Percentiles rank a stretch among this genome's conserved stretches.
phyloP scores from a whole-genome alignment of 306 rosid genomes.

The Coriaria nepalensis region DNA sequence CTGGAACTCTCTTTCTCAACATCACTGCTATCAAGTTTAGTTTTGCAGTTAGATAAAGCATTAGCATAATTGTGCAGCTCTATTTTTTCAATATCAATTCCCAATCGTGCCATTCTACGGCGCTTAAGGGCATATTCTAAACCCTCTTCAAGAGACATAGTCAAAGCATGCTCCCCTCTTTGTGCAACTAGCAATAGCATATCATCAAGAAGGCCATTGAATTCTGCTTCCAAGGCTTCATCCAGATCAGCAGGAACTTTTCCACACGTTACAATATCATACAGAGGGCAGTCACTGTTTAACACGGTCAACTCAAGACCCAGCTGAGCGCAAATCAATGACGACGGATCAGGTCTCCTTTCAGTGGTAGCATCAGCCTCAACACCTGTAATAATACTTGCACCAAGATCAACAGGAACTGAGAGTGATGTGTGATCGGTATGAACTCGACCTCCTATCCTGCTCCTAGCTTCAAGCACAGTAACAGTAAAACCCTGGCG shows the following conservation, averaged over 20 bases:
- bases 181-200: constrained; percentile 76
- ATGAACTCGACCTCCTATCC: constrained; percentile 92
- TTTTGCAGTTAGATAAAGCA: constrained; percentile 21
- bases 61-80: constrained; percentile 23
- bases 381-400: constrained; percentile 98
- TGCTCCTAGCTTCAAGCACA: constrained; percentile 81
- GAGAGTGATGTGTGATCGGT: constrained; percentile 84
- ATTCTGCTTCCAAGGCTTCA: constrained; percentile 90
- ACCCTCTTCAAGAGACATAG: constrained; percentile 96
- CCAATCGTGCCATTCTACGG: constrained; percentile 47
- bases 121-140: constrained; percentile 77
- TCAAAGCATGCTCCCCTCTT: constrained; percentile 72
- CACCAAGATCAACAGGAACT: constrained; percentile 99
- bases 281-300: constrained; percentile 95
- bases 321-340: constrained; percentile 89
- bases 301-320: constrained; percentile 86
- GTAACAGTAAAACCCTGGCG: constrained; percentile 83
- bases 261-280: constrained; percentile 63
- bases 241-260: constrained; percentile 90
- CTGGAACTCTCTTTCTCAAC: constrained; percentile 17
- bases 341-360: constrained; percentile 98
- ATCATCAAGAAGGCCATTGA: constrained; percentile 94
- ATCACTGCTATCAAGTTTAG: constrained; percentile 11
- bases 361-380: constrained; percentile 98
- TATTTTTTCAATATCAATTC: constrained; percentile 28